Conservation (phyloP, 805 yeast genomes). For the Wickerhamiella spandovensis region DNA sequence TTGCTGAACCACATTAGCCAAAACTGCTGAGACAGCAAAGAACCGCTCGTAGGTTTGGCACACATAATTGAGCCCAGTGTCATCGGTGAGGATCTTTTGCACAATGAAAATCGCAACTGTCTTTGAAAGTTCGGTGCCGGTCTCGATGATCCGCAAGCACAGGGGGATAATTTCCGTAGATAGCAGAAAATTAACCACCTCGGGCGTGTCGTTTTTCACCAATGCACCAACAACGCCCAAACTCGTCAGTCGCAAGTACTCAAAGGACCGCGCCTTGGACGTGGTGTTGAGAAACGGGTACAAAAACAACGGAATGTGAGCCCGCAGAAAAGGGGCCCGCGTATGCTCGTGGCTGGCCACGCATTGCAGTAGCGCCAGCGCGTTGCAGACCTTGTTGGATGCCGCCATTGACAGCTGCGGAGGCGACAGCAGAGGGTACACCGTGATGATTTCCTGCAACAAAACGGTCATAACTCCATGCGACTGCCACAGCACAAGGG, state of each 20-base stretch:
- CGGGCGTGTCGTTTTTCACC: constrained; percentile 91
- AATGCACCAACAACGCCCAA: constrained; percentile 95
- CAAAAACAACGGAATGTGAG: constrained; percentile 81
- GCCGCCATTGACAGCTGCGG: constrained; percentile 75
- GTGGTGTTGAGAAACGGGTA: constrained; percentile 91
- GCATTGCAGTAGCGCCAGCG: constrained; percentile 86
- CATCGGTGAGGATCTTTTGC: constrained; percentile 84
- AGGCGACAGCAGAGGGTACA: constrained; percentile 80
- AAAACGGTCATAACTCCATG: constrained; percentile 92
- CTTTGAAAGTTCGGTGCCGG: constrained; percentile 83
- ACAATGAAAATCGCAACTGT: constrained; percentile 95
- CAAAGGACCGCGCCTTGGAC: constrained; percentile 85
- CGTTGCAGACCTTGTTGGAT: constrained; percentile 89
- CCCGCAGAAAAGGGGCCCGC: constrained; percentile 67
- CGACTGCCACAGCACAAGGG: constrained; percentile 86
- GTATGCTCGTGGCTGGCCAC: constrained; percentile 94
- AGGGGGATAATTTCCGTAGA: constrained; percentile 96
- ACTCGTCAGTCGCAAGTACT: constrained; percentile 81
- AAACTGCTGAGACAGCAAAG: constrained; percentile 82
- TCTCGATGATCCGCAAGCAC: constrained; percentile 89
- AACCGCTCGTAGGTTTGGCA: constrained; percentile 94
- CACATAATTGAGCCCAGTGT: constrained; percentile 77
- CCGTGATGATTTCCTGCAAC: constrained; percentile 77
- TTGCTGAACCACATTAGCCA: constrained; percentile 80
- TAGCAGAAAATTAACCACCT: constrained; percentile 77